phyloP scores from a whole-genome alignment of 1,284 basidiomycete genomes.

The Sanghuangporus sanghuang region DNA sequence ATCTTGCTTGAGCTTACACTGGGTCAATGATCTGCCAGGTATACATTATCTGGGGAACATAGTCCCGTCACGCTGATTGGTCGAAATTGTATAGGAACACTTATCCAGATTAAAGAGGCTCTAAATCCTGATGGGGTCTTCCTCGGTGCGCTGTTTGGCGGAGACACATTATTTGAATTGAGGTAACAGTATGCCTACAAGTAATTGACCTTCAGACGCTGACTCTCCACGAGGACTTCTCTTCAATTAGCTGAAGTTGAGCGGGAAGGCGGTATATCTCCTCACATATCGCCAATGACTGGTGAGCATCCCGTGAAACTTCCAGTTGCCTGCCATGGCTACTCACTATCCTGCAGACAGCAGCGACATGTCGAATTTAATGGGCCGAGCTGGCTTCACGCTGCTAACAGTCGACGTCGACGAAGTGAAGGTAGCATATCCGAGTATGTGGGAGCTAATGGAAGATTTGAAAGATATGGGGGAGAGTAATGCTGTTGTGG shows the following conservation, averaged over 20 bases:
- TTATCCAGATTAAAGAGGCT: conserved; percentile 86
- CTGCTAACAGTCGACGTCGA: conserved; percentile 95
- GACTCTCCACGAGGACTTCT: conserved; percentile 47
- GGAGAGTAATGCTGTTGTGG: conserved; percentile 89
- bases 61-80: conserved; percentile 1
- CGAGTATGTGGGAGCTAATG: conserved; percentile 94
- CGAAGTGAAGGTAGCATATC: conserved; percentile 88
- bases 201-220: background rate
- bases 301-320: conserved; percentile 42
- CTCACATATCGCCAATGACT: conserved; percentile 96
- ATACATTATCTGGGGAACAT: conserved; percentile 16
- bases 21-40: conserved; percentile 98
- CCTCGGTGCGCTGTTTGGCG: conserved; percentile 91
- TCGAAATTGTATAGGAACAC: conserved; percentile 53
- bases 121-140: conserved; percentile 93
- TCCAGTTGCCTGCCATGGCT: background rate
- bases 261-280: conserved; percentile 92
- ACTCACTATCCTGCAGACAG: conserved; percentile 53
- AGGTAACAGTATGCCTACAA: conserved; percentile 39
- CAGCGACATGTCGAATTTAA: conserved; percentile 85
- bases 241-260: conserved; percentile 95
- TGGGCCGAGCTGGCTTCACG: conserved; percentile 91
- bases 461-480: conserved; percentile 95
- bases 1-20: conserved; percentile 89
- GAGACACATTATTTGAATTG: conserved; percentile 95